Evolutionary conservation across 768 basidiomycete species (phyloP).

Genomic region (Russula abietina): DNA sequence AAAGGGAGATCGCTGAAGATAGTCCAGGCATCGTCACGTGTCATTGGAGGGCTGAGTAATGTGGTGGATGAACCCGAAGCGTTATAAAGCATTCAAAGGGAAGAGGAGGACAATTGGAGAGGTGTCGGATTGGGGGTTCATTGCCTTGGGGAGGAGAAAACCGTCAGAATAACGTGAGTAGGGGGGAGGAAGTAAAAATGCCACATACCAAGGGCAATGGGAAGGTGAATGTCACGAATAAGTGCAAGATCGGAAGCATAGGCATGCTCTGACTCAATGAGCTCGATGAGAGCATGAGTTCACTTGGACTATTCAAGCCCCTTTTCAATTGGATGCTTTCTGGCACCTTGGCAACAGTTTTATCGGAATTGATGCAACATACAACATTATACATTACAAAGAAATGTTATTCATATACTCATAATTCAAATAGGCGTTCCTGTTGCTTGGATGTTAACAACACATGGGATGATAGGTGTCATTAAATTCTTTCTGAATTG

Average conservation of each 20-base stretch:
- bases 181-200: background rate
- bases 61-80: conserved; percentile 43
- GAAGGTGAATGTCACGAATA: conserved; percentile 72
- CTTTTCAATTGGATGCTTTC: too few species aligned
- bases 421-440: too few species aligned
- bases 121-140: conserved; percentile 36
- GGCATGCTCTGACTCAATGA: conserved; percentile 72
- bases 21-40: conserved; percentile 57
- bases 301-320: too few species aligned
- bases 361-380: too few species aligned
- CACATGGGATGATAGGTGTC: too few species aligned
- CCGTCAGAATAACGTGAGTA: background rate
- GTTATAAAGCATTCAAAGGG: conserved; percentile 44
- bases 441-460: too few species aligned
- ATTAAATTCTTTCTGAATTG: too few species aligned
- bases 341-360: too few species aligned
- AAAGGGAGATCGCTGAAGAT: conserved; percentile 73
- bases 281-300: conserved; percentile 68
- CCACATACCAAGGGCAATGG: conserved; percentile 63
- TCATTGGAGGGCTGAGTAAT: conserved; percentile 52
- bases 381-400: too few species aligned
- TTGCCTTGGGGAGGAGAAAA: conserved; percentile 29
- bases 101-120: conserved; percentile 41
- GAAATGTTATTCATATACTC: too few species aligned
- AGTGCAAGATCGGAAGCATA: conserved; percentile 81